Evolutionary conservation across 2,329 filamentous ascomycete genomes (phyloP).

Genomic region (Lasiodiplodia sp.): DNA sequence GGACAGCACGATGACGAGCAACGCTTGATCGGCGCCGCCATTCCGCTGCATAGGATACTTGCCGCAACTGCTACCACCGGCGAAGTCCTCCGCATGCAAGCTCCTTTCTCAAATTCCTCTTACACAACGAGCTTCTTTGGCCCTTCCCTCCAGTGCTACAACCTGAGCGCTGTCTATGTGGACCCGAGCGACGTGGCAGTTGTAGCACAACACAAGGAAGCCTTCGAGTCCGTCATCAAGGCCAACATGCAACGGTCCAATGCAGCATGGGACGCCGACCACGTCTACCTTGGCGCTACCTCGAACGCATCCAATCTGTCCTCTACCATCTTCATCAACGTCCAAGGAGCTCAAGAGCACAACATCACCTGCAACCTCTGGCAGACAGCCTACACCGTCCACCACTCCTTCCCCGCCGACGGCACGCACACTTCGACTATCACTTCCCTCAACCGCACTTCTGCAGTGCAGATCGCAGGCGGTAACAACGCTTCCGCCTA

Average conservation of each 20-base stretch:
- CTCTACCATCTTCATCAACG: background rate
- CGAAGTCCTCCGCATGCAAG: background rate
- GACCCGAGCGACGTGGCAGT: background rate
- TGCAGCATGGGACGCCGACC: background rate
- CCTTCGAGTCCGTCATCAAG: background rate
- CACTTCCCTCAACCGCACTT: background rate
- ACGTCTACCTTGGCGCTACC: background rate
- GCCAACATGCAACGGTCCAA: background rate
- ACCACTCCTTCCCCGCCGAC: background rate
- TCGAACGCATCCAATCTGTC: background rate
- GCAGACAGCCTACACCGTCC: constrained; percentile 4
- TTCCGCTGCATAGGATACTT: background rate
- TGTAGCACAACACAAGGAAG: background rate
- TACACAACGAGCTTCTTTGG: constrained; percentile 11
- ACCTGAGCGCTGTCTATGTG: background rate
- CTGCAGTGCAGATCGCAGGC: background rate
- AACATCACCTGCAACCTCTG: constrained; percentile 6
- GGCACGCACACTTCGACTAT: background rate
- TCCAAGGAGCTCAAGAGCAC: background rate
- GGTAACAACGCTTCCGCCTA: background rate
- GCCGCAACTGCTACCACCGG: background rate
- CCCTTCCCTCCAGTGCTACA: constrained; percentile 1
- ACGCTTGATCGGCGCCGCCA: background rate
- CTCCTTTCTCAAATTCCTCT: constrained; percentile 8
- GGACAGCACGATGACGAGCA: background rate